Base-by-base conservation (phyloP, 139 green algal genomes). In the Marvania coccoides region DNA sequence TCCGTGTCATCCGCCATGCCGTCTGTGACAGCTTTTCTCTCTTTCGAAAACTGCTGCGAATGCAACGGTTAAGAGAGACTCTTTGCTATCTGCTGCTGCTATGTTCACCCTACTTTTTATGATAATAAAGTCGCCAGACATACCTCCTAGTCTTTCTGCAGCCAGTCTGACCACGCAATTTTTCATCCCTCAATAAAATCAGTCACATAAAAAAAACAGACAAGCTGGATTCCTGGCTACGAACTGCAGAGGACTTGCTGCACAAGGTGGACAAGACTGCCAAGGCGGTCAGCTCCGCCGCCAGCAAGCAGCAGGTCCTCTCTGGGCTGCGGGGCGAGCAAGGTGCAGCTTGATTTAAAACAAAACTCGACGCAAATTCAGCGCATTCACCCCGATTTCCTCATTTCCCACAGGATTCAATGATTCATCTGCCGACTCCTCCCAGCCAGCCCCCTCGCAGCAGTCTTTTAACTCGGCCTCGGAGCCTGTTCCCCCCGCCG, bases 221-320 rank as follows among this genome's bases (percentile, higher is more conserved):
- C 34, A 26, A 66, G 71, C n/a, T 85, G 31, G 45, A 68, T 29
- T 30, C 48, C 15, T 70, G 79, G 67, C 48, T 88, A 23, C 72
- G 75, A 42, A 72, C 51, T 6, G 84, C 84, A 0, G 84, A 90
- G 51, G 74, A 69, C 13, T 39, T 90, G 24, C 70, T 90, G 19
- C 76, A 90, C 3, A 70, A 76, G 1, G 84, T 90, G 28, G 84
- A 90, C 39, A 59, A 76, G n/a, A 90, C 73, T 9, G 84, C 81
- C 5, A 71, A 77, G 15, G 62, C 59, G 19, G 72, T 74, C 5
- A 63, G n/a, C 33, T 35, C 29, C 47, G n/a, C 12, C n/a, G 14
- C n/a, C 33, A 4, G 53, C 6, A 23, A 33, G 26, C 6, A 40
- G 14, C 10, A 39, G 45, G 42, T 51, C 42, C 42, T 51, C 47